A percentile compares a stretch with the other conserved stretches of the same genome.
Conservation (phyloP, 1,139 yeast species). For the Arxiozyma bovina region DNA sequence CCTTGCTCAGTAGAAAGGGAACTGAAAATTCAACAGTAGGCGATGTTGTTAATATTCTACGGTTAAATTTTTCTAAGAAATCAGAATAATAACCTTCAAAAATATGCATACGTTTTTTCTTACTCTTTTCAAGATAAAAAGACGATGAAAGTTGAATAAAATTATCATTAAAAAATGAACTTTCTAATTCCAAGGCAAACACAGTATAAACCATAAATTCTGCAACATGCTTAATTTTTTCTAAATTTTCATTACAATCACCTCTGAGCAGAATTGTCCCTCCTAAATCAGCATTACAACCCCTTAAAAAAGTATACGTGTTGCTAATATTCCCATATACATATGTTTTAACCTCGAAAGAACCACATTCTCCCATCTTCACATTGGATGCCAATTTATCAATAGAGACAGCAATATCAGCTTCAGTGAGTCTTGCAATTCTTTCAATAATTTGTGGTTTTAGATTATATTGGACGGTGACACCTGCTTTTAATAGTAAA, state of each 20-base stretch:
- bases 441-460: slow-evolving; percentile 79
- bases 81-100: slow-evolving; percentile 36
- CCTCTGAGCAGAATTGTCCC: slow-evolving; percentile 82
- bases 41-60: slow-evolving; percentile 55
- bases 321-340: slow-evolving; percentile 48
- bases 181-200: slow-evolving; percentile 72
- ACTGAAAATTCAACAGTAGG: slow-evolving; percentile 64
- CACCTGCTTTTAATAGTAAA: slow-evolving; percentile 61
- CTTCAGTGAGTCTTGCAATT: slow-evolving; percentile 69
- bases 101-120: slow-evolving; percentile 6
- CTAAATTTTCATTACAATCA: slow-evolving; percentile 48
- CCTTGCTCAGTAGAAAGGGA: slow-evolving; percentile 52
- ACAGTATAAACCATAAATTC: slow-evolving; percentile 74
- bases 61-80: slow-evolving; percentile 43
- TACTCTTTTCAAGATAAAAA: slow-evolving; percentile 23
- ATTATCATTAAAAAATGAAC: slow-evolving; percentile 69
- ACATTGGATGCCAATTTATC: slow-evolving; percentile 55
- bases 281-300: slow-evolving; percentile 67
- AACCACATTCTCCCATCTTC: slow-evolving; percentile 61
- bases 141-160: slow-evolving; percentile 43
- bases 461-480: slow-evolving; percentile 69
- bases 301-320: slow-evolving; percentile 68
- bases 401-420: slow-evolving; percentile 66
- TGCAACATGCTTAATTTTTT: slow-evolving; percentile 65
- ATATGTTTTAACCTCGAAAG: slow-evolving; percentile 63